Base-by-base conservation (phyloP, 1,284 basidiomycete species). In the Boletus semigastroideus region DNA sequence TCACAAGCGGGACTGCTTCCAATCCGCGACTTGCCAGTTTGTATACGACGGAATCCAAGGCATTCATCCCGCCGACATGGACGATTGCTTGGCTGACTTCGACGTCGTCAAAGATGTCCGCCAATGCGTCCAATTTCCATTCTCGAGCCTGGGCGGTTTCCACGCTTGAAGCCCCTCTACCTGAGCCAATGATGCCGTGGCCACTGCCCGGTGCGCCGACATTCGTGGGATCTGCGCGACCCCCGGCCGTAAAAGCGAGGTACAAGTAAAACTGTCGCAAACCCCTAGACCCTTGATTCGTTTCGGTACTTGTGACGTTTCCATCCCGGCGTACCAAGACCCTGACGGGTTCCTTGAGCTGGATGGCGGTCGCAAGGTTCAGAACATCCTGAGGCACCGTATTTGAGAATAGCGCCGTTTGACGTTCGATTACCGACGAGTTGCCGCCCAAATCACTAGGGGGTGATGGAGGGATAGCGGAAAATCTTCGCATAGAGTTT, bases 321-420 rank as follows among this genome's bases (percentile, higher is more conserved):
- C 93, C 94, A 63, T 99, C 95, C n/a, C 96, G 83, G 46, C 96
- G 84, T 14, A 98, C 96, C 8, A 99, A 83, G 22, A 99, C 96
- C 25, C 96, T 86, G 37, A 98, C 94, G 20, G 94, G 94, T 69
- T 99, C 96, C 51, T 90, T 85, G 4, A 98, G 82, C 64, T 97
- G 90, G 52, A 96, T 92, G 12, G 85, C 79, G 46, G 87, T 84
- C 1, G 92, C 91, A 40, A 97, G 85, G 68, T 94, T 96, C 53
- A 95, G 78, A 16, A 97, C 93, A 64, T 96, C 93, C 63, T 95
- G 91, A 11, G 94, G 94, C 20, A 96, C 91, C 2, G 92, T 92
- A 65, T 94, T 95, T 25, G 92, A 96, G 73, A 98, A 98, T 17
- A 99, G 80, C 34, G 94, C 96, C 5, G 95, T 97, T 71, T 99